Conservation (phyloP, 352 stramenopile genomes). For the Pythium graminicola region DNA sequence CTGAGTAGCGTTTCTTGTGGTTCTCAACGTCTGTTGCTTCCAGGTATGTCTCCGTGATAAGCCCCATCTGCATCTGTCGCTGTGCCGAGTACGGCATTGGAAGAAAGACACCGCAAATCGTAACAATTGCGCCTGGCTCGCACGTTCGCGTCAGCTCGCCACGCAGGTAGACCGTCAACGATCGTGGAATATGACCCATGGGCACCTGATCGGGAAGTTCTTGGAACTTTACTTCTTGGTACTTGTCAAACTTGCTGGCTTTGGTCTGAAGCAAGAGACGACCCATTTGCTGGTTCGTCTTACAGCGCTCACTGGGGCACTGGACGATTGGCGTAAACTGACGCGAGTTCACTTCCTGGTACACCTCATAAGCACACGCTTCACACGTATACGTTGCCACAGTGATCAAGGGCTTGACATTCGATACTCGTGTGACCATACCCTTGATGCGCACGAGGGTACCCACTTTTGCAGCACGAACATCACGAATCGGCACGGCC, state of each 20-base stretch:
- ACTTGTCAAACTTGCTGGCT: conserved; percentile 98
- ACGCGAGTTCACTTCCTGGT: conserved; percentile 91
- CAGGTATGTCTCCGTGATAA: conserved; percentile 97
- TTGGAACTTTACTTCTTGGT: conserved; percentile 98
- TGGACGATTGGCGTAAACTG: conserved; percentile 93
- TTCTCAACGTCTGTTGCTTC: conserved; percentile 93
- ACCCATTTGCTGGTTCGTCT: conserved; percentile 69
- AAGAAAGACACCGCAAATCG: conserved; percentile 96
- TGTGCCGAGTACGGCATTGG: conserved; percentile 90
- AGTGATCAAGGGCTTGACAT: conserved; percentile 95
- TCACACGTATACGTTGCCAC: conserved; percentile 99
- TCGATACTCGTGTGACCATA: conserved; percentile 98
- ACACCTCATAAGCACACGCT: conserved; percentile 94
- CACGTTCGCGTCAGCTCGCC: conserved; percentile 92
- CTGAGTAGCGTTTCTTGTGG: conserved; percentile 97
- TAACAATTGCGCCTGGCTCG: conserved; percentile 94
- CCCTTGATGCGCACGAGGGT: conserved; percentile 94
- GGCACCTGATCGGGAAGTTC: conserved; percentile 91
- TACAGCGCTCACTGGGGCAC: conserved; percentile 89
- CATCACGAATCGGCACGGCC: conserved; percentile 89
- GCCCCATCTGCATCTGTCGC: conserved; percentile 93
- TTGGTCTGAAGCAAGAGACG: conserved; percentile 94
- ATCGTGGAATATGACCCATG: conserved; percentile 97
- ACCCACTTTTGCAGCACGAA: conserved; percentile 93
- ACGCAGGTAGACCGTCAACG: conserved; percentile 88